Conservation (phyloP, 345 rosid genomes). For the Physaria fendleri region DNA sequence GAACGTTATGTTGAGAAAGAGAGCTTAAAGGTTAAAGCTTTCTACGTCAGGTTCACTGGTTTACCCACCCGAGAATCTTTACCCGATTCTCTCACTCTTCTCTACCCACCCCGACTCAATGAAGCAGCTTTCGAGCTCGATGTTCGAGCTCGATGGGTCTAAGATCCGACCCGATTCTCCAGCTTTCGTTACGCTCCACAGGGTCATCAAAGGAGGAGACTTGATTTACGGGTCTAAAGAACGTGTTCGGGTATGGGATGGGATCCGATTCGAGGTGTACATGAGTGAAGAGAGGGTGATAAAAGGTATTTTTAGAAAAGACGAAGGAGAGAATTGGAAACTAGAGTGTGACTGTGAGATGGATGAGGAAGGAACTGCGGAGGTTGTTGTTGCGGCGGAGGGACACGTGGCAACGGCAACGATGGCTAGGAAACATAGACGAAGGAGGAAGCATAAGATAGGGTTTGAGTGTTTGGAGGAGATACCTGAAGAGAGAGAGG, state of each 20-base stretch:
- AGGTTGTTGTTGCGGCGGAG: constrained; percentile 57
- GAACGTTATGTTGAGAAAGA: constrained; percentile 15
- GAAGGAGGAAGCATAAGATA: constrained; percentile 21
- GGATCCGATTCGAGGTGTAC: constrained; percentile 67
- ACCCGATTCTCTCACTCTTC: constrained; percentile 60
- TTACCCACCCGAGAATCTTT: constrained; percentile 10
- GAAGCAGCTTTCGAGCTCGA: constrained; percentile 44
- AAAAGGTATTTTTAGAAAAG: constrained; percentile 51
- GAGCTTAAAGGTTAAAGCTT: constrained; percentile 47
- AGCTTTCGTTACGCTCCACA: constrained; percentile 61
- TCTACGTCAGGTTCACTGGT: constrained; percentile 48
- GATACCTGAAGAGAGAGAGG: constrained; percentile 71
- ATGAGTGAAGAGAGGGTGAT: constrained; percentile 51
- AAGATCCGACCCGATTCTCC: constrained; percentile 49
- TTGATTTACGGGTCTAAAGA: constrained; percentile 58
- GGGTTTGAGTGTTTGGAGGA: constrained; percentile 45
- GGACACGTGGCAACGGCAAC: constrained; percentile 41
- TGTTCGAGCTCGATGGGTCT: constrained; percentile 55
- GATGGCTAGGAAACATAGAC: constrained; percentile 38
- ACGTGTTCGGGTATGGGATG: constrained; percentile 46
- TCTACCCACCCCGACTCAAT: constrained; percentile 59
- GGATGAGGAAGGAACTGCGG: constrained; percentile 25
- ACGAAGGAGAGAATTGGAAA: constrained; percentile 44
- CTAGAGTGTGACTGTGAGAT: constrained; percentile 53
- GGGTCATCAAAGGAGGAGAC: constrained; percentile 37